These are phyloP conservation scores for Xylariaceae sp. DNA, from an alignment of 2,329 filamentous ascomycete genomes.

Conservation along the genomic window DNA sequence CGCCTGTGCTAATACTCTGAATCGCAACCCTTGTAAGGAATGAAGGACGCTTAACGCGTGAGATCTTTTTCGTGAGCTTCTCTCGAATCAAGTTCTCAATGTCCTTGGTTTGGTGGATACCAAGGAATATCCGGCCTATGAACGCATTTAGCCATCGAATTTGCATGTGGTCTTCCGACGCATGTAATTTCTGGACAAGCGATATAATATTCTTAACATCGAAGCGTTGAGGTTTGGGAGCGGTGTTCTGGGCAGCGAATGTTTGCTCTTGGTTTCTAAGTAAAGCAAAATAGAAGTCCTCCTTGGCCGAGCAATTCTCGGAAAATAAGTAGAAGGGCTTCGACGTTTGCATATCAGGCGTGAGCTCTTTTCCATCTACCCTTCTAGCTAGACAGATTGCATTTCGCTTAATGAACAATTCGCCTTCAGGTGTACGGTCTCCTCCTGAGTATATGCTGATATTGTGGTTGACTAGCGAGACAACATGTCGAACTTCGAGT, in stretches of 20 bases:
- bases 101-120: constrained; percentile 83
- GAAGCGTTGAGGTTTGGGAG: constrained; percentile 76
- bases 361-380: constrained; percentile 58
- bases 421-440: constrained; percentile 81
- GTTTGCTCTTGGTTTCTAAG: constrained; percentile 82
- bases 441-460: constrained; percentile 85
- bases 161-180: constrained; percentile 87
- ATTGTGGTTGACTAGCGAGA: constrained; percentile 87
- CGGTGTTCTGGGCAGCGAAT: constrained; percentile 59
- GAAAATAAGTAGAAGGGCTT: constrained; percentile 95
- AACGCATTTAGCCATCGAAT: constrained; percentile 94
- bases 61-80: constrained; percentile 96
- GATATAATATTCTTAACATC: constrained; percentile 87
- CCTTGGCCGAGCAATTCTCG: constrained; percentile 94
- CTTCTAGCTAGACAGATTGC: constrained; percentile 81
- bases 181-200: constrained; percentile 88
- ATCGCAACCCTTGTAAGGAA: constrained; percentile 89
- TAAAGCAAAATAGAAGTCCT: constrained; percentile 96
- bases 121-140: constrained; percentile 86
- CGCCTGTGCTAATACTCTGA: constrained; percentile 83
- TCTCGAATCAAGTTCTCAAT: constrained; percentile 79
- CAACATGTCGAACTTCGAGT: constrained; percentile 93
- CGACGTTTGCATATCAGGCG: constrained; percentile 64
- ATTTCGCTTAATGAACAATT: constrained; percentile 95
- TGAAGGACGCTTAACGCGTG: constrained; percentile 87